Evolutionary conservation across 345 rosid species (phyloP), one percentile per base, ranked within the genome.

Genomic region (Fremontodendron californicum): DNA sequence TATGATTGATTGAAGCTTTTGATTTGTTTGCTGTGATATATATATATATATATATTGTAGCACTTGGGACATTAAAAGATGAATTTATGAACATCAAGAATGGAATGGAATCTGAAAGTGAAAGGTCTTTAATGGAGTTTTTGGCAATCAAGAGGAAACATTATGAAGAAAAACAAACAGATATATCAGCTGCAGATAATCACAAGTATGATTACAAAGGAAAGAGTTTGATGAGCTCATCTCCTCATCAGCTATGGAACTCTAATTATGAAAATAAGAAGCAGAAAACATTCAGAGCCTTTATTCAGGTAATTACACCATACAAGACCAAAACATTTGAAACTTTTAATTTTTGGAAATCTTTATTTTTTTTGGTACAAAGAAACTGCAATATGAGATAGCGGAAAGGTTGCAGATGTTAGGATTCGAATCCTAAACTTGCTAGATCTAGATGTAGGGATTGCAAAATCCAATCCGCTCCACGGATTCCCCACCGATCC

Each of bases 71-170:
- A 9, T n/a, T 83, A 16, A 71, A 64, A 39, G 61, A 52, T 9
- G 79, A 79, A 75, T 61, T 77, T 52, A 18, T 43, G 74, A 74
- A 64, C 18, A 70, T 40, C 4, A 77, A 75, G 71, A 64, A 46
- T 5, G 40, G 42, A 2, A 65, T 74, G 75, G 48, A 72, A 61
- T 46, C 77, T 60, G 76, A 35, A 35, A 6, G 29, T 16, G 58
- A 37, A 8, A 15, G 37, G 66, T 31, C 72, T 37, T 57, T 48
- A 23, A 58, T 58, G 62, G 81, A 63, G 39, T 64, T 48, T 72
- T 45, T 63, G 10, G 13, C 69, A 1, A 65, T 45, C 52, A 77
- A 79, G 71, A 63, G 64, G 75, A 68, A 66, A 15, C 2, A 6
- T 40, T 39, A 67, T 61, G 73, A 75, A 54, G 37, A 55, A 71